A percentile compares a stretch with the other conserved stretches of the same genome.
phyloP scores from a whole-genome alignment of 2,329 filamentous ascomycete species.

The Aspergillus persii region DNA sequence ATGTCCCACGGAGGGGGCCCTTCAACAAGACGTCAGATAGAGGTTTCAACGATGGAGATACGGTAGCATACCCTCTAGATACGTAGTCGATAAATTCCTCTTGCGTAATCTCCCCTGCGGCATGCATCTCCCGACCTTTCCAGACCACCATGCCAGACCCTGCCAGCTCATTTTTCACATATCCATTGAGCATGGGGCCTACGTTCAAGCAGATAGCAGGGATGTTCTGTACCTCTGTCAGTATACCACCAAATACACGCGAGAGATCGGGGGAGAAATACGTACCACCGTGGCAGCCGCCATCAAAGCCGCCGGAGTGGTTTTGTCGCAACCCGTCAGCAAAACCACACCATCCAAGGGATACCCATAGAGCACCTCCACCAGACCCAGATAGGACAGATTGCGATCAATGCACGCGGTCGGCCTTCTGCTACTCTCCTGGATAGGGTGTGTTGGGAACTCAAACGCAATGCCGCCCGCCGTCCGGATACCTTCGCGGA shows the following conservation, averaged over 20 bases:
- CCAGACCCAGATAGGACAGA: conserved; percentile 48
- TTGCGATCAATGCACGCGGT: conserved; percentile 53
- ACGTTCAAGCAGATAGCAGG: conserved; percentile 54
- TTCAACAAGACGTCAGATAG: conserved; percentile 15
- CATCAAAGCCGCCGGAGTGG: conserved; percentile 52
- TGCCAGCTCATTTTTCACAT: conserved; percentile 40
- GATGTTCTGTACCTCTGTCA: conserved; percentile 39
- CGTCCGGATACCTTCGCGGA: conserved; percentile 50
- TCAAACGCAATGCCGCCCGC: conserved; percentile 53
- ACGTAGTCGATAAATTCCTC: conserved; percentile 49
- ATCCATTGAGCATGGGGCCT: conserved; percentile 54
- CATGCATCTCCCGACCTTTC: conserved; percentile 50
- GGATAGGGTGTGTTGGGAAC: conserved; percentile 54
- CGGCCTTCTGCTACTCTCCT: conserved; percentile 49
- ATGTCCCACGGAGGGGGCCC: conserved; percentile 48
- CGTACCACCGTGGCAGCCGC: conserved; percentile 50
- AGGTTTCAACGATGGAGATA: too few relatives aligned
- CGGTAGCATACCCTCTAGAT: conserved; percentile 34
- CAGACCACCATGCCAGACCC: conserved; percentile 50
- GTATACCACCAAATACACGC: not conserved
- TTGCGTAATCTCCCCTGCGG: conserved; percentile 47
- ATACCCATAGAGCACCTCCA: conserved; percentile 50
- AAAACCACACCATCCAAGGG: conserved; percentile 52
- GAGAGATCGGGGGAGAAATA: not conserved
- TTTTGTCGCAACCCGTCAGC: conserved; percentile 55